A percentile compares a stretch with the other conserved stretches of the same genome.
These are phyloP conservation scores for Ganoderma meredithae DNA, from an alignment of 1,284 basidiomycete species.

Conservation along the genomic window DNA sequence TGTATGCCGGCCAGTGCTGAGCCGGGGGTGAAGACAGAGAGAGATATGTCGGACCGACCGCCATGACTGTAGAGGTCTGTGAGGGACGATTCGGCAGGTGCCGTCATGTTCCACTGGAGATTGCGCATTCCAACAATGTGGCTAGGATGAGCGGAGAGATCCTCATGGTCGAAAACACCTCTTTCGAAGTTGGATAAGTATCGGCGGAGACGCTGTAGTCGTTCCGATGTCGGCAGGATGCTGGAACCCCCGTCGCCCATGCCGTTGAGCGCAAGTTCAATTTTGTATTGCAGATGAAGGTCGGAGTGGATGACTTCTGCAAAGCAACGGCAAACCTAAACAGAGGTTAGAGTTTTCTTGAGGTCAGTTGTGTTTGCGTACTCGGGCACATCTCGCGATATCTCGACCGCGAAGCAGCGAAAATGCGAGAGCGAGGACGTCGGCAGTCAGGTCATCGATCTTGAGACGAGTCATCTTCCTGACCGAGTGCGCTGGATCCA, in stretches of 20 bases:
- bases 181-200: background rate
- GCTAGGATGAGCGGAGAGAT: background rate
- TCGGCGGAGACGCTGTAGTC: background rate
- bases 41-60: background rate
- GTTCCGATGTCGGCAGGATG: background rate
- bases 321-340: background rate
- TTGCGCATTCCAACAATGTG: background rate
- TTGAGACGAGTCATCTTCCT: background rate
- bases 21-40: background rate
- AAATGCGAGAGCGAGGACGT: background rate
- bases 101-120: background rate
- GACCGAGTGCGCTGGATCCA: background rate
- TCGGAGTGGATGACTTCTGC: background rate
- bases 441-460: background rate
- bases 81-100: too few species aligned
- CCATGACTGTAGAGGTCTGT: too few species aligned
- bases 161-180: background rate
- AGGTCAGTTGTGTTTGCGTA: background rate
- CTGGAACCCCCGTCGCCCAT: background rate
- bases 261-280: background rate
- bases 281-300: slow-evolving; percentile 2
- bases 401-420: background rate
- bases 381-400: background rate
- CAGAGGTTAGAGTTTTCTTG: background rate
- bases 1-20: background rate